phyloP scores from a whole-genome alignment of 2,329 filamentous ascomycete species.

The Intubia oerlemansii region DNA sequence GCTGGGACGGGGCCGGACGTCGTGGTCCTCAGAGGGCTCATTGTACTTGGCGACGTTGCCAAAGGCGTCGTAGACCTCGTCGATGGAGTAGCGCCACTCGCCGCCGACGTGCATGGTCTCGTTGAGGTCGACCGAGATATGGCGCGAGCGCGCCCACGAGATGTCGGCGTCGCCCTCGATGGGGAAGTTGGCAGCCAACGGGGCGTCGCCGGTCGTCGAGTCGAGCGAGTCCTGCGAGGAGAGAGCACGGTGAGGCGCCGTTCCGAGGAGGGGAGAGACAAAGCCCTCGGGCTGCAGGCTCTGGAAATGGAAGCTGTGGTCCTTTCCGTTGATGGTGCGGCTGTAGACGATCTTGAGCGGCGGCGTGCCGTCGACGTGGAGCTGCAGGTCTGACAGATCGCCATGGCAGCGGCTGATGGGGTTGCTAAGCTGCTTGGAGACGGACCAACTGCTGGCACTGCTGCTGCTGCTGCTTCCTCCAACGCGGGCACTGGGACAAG shows the following conservation, averaged over 20 bases:
- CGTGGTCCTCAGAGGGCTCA: slow-evolving; percentile 42
- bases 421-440: no score
- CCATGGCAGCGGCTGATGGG: slow-evolving; percentile 44
- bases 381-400: slow-evolving; percentile 65
- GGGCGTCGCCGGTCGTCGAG: not conserved
- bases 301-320: slow-evolving; percentile 75
- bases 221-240: not conserved
- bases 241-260: slow-evolving; percentile 9
- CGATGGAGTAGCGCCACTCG: slow-evolving; percentile 73
- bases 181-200: slow-evolving; percentile 22
- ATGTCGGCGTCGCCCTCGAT: slow-evolving; percentile 40
- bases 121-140: slow-evolving; percentile 64
- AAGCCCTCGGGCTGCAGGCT: slow-evolving; percentile 82
- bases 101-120: slow-evolving; percentile 68
- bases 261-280: slow-evolving; percentile 50
- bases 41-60: slow-evolving; percentile 70
- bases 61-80: slow-evolving; percentile 79
- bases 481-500: slow-evolving; percentile 63
- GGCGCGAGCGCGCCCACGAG: slow-evolving; percentile 61
- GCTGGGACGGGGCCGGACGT: slow-evolving; percentile 33
- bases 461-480: slow-evolving; percentile 13
- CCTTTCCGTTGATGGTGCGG: slow-evolving; percentile 62
- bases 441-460: not conserved
- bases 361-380: slow-evolving; percentile 74
- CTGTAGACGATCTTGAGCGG: slow-evolving; percentile 88